A percentile compares a stretch with the other conserved stretches of the same genome.
Evolutionary conservation across 495 filamentous ascomycete genomes (phyloP).

Genomic region (Lichina pygmaea): DNA sequence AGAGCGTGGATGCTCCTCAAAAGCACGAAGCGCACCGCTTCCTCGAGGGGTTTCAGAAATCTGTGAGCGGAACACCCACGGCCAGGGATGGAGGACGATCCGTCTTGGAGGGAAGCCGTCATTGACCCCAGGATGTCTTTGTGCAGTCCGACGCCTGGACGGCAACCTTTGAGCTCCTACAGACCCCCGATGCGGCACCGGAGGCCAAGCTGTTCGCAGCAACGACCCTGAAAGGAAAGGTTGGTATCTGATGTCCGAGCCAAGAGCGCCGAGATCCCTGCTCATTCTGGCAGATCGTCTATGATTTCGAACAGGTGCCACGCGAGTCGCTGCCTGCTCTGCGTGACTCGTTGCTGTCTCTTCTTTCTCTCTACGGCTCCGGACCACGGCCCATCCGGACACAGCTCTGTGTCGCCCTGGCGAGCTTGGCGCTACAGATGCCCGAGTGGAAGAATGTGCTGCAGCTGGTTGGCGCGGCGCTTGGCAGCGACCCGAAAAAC

Average conservation of each 20-base stretch:
- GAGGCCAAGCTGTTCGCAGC: constrained; percentile 89
- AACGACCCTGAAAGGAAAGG: constrained; percentile 93
- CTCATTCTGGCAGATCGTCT: constrained; percentile 37
- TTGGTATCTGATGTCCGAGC: constrained; percentile 15
- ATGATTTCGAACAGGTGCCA: constrained; percentile 66
- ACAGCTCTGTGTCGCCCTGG: constrained; percentile 83
- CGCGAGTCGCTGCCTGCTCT: constrained; percentile 43
- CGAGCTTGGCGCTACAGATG: constrained; percentile 90
- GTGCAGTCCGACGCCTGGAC: constrained; percentile 68
- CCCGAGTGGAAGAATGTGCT: constrained; percentile 85
- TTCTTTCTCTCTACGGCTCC: constrained; percentile 49
- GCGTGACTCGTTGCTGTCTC: constrained; percentile 52
- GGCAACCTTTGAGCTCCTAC: constrained; percentile 58
- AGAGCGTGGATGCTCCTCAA: constrained; percentile 51
- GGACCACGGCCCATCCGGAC: constrained; percentile 81
- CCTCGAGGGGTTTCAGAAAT: constrained; percentile 93
- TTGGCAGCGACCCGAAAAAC: constrained; percentile 51
- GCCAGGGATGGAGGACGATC: not conserved
- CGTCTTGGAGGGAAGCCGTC: not conserved
- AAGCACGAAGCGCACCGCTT: constrained; percentile 79
- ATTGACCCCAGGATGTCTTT: not conserved
- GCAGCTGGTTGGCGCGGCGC: constrained; percentile 41
- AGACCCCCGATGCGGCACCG: constrained; percentile 39
- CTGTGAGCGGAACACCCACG: constrained; percentile 26
- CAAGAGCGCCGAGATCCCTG: not conserved